Evolutionary conservation across 2,329 filamentous ascomycete genomes (phyloP).

Genomic region (Ceratocystis diversiconidia): DNA sequence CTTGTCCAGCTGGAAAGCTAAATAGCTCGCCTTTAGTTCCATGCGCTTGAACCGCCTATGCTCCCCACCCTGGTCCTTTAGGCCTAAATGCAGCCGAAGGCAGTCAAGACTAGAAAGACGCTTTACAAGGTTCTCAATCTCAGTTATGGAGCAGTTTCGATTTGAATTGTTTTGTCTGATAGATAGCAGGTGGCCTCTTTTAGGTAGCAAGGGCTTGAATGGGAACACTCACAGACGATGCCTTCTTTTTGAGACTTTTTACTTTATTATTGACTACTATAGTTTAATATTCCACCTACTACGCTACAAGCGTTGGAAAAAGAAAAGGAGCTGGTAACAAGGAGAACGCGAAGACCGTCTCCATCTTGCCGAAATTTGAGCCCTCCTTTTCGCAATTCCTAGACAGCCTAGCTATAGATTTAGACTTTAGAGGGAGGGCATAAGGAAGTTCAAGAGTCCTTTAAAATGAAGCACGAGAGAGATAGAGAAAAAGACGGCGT

Average conservation of each 20-base stretch:
- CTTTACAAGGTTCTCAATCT: too few relatives aligned
- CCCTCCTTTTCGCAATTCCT: too few relatives aligned
- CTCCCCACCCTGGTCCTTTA: not conserved
- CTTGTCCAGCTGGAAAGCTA: slow-evolving; percentile 16
- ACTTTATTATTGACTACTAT: not conserved
- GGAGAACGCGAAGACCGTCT: too few relatives aligned
- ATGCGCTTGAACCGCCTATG: slow-evolving; percentile 12
- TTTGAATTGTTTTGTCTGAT: not conserved
- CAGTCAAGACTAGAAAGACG: too few relatives aligned
- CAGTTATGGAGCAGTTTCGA: not conserved
- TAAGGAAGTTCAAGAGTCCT: too few relatives aligned
- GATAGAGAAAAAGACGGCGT: too few relatives aligned
- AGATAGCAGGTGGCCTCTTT: slow-evolving; percentile 7
- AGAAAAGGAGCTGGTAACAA: too few relatives aligned
- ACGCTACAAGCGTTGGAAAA: too few relatives aligned
- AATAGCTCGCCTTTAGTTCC: slow-evolving; percentile 11
- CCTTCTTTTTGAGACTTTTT: not conserved
- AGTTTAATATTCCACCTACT: not conserved
- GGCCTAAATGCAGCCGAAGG: not conserved
- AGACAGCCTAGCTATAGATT: too few relatives aligned
- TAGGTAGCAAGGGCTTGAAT: slow-evolving; percentile 7
- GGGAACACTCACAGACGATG: not conserved
- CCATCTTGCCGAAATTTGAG: too few relatives aligned
- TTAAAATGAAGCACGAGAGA: too few relatives aligned
- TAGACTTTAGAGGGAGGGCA: too few relatives aligned